Evolutionary conservation across 2,329 filamentous ascomycete genomes (phyloP), one percentile per base, ranked within the genome.

Genomic region (Paecilomyces sp.): DNA sequence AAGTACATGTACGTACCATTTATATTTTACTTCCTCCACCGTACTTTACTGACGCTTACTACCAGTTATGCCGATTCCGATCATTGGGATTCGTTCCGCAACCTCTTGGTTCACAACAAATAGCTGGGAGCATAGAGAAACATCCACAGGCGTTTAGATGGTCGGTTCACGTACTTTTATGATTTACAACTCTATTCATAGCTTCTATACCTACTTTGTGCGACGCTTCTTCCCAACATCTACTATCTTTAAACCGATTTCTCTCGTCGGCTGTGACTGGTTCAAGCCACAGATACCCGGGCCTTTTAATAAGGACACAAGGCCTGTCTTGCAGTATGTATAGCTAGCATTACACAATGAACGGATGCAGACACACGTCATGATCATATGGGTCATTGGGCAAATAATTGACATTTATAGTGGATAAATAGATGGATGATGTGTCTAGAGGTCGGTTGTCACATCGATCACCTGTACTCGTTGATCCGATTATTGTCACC

Each of bases 1-100:
- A 90, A 86, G 68, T 99, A 99, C 72, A 96, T 99, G 81, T 99
- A 93, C 71, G 85, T 82, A 36, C 12, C 31, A 22, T 28, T 30
- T 22, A 24, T 15, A 55, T 25, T 57, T 57, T 54, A 22, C 51
- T 41, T 25, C 12, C 4, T 24, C 50, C 22, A 22, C 24, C 22
- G 57, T 55, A 59, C 28, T 24, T 56, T 56, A 12, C 24, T 34
- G n/a, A 57, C 58, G 28, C 56, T 56, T 30, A 57, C 59, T 59
- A 60, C 60, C 66, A 88, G 85, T 71, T 88, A 88, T 74, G 83
- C 86, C 61, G 89, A 97, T 75, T 91, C 90, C 64, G 89, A 97
- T 70, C 83, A 89, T 61, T 99, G 93, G 91, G 89, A 96, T 71
- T 89, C 88, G 47, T 80, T 96, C 71, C 81, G 88, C 74, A 97